Percentiles rank a stretch among this genome's conserved stretches.
Evolutionary conservation across 805 yeast genomes (phyloP).

Genomic region (Hanseniaspora vineae): DNA sequence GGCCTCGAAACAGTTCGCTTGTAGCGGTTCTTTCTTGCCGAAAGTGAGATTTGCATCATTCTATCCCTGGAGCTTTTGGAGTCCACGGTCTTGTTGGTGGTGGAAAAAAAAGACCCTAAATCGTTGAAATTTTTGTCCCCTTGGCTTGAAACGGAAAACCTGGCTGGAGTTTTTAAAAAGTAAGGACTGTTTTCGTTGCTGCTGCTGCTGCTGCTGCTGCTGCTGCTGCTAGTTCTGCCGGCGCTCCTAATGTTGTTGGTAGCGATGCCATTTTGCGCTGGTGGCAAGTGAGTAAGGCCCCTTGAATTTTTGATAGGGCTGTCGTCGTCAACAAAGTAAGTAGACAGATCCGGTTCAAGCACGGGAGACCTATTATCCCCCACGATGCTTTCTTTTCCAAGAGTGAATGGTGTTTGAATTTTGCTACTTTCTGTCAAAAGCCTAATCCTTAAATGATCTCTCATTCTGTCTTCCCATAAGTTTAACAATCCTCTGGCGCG

Average conservation of each 20-base stretch:
- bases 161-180: no score
- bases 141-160: no score
- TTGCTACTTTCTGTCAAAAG: slow-evolving; percentile 8
- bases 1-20: slow-evolving; percentile 25
- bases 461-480: slow-evolving; percentile 23
- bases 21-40: slow-evolving; percentile 25
- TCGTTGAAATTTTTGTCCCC: no score
- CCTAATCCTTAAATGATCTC: not conserved
- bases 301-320: no score
- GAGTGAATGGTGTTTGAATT: slow-evolving; percentile 5
- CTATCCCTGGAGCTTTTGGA: slow-evolving; percentile 25
- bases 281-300: no score
- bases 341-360: no score
- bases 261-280: no score
- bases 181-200: no score
- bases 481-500: slow-evolving; percentile 23
- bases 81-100: slow-evolving; percentile 3
- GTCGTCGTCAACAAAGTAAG: slow-evolving; percentile 2
- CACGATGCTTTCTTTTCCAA: not conserved
- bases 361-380: no score
- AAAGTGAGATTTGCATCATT: slow-evolving; percentile 23
- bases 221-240: no score
- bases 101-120: slow-evolving; percentile 5
- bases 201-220: no score
- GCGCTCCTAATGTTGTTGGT: no score